phyloP scores from a whole-genome alignment of 2,329 filamentous ascomycete genomes.

The Fusarium albosuccineum region DNA sequence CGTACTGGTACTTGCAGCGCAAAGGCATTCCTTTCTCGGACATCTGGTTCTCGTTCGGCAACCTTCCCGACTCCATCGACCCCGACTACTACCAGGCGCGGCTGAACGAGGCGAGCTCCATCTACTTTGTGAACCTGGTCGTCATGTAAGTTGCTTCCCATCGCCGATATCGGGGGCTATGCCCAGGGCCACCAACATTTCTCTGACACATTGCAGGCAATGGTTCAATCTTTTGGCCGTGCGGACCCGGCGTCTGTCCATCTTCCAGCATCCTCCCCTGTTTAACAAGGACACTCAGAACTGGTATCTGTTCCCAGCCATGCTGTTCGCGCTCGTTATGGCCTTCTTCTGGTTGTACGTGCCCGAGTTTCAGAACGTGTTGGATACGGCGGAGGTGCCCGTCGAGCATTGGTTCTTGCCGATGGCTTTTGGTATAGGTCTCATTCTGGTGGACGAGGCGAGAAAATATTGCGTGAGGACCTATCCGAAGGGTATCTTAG shows the following conservation, averaged over 20 bases:
- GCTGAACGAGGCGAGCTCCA: constrained; percentile 75
- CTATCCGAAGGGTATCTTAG: constrained; percentile 24
- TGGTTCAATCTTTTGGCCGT: constrained; percentile 81
- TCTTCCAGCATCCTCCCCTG: constrained; percentile 79
- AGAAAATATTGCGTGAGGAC: constrained; percentile 31
- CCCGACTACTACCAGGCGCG: constrained; percentile 66
- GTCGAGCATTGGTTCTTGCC: constrained; percentile 84
- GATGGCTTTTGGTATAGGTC: constrained; percentile 71
- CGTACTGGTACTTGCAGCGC: constrained; percentile 74
- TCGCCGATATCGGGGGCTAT: constrained; percentile 25
- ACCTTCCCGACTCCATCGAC: constrained; percentile 62
- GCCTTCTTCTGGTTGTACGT: constrained; percentile 79
- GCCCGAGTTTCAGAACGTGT: constrained; percentile 70
- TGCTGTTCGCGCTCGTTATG: constrained; percentile 76
- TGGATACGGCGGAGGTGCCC: constrained; percentile 74
- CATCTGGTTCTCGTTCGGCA: constrained; percentile 77
- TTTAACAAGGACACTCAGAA: constrained; percentile 77
- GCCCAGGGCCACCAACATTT: constrained; percentile 7
- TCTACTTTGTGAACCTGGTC: constrained; percentile 85
- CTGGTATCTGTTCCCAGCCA: constrained; percentile 76
- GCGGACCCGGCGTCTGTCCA: constrained; percentile 72
- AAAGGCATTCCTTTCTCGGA: constrained; percentile 73
- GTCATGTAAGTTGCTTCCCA: constrained; percentile 67
- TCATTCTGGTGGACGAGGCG: constrained; percentile 27
- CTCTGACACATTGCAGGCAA: constrained; percentile 56